Evolutionary conservation across 2,329 filamentous ascomycete genomes (phyloP).

Genomic region (Neobulgaria alba): DNA sequence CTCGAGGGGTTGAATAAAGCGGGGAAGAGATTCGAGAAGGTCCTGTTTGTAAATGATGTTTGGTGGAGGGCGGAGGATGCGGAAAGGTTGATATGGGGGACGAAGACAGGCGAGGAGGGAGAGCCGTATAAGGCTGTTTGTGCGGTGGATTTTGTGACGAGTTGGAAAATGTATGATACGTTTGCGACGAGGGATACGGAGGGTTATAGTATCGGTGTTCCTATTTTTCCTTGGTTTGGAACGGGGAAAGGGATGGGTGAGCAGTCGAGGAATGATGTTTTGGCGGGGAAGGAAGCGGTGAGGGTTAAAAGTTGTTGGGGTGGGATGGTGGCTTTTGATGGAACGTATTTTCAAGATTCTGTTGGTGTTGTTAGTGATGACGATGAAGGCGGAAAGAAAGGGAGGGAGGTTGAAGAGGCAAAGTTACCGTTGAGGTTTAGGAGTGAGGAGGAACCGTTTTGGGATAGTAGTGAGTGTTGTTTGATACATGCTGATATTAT

Average conservation of each 20-base stretch:
- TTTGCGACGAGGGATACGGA: constrained; percentile 62
- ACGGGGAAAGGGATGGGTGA: constrained; percentile 41
- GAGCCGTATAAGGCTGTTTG: constrained; percentile 59
- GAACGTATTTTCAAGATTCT: constrained; percentile 46
- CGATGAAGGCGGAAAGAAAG: neutral
- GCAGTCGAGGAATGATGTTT: constrained; percentile 52
- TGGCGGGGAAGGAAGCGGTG: constrained; percentile 53
- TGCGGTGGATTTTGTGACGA: constrained; percentile 60
- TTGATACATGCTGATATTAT: constrained; percentile 43
- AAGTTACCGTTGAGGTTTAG: constrained; percentile 39
- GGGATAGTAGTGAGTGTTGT: constrained; percentile 59
- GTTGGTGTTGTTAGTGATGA: too few species aligned
- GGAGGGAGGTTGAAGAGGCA: constrained; percentile 4
- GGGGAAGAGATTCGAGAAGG: constrained; percentile 41
- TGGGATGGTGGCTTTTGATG: constrained; percentile 63
- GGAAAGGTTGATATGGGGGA: constrained; percentile 51
- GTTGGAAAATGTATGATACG: constrained; percentile 64
- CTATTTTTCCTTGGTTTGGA: constrained; percentile 62
- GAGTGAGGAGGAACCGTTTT: constrained; percentile 48
- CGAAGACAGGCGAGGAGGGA: constrained; percentile 42
- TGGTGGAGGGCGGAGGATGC: constrained; percentile 42
- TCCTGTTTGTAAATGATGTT: constrained; percentile 63
- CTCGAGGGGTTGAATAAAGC: constrained; percentile 47
- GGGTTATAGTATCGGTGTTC: constrained; percentile 53
- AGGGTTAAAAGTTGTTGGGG: constrained; percentile 69